Base-by-base conservation (phyloP, 805 yeast genomes). In the Martiniozyma abietophila region DNA sequence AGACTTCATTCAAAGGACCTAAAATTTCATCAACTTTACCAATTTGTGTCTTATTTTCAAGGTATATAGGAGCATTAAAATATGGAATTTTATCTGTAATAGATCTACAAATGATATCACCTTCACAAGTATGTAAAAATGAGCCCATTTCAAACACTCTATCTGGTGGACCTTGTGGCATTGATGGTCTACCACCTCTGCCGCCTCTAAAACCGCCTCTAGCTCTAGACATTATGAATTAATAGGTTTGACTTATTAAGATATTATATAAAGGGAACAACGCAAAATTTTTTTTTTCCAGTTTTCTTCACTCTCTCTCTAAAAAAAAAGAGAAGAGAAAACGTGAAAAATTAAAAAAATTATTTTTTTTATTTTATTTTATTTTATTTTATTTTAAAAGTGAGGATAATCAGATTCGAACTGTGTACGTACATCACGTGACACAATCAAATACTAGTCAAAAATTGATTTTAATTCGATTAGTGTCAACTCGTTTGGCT, bases 21-120 rank as follows among this genome's bases (percentile, higher is more conserved):
- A 92, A 71, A 44, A 92, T 92, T 69, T 92, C 99, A 59, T 92
- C 99, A 39, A 92, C 95, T 61, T 92, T 92, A 51, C 99, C 99
- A 31, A 92, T 78, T 56, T 81, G 92, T 18, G 95, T 80, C 63
- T 92, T 92, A 71, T 92, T 89, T 59, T 92, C 97, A 49, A 92
- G 71, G 60, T 80, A 92, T 51, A 92, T 88, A 57, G 98, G 98
- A 18, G 99, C 99, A 64, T 92, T 92, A 74, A 92, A 92, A 61
- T 89, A 92, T 53, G 99, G 98, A 48, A 92, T 70, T 67, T 89
- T 89, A 38, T 85, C 76, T 59, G 92, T 92, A 52, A 83, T 82
- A 31, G 96, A 86, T 54, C 88, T 83, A 67, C 97, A 92, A 38
- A 92, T 95, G 55, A 92, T 82, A 55, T 92, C 98, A 39, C 95